Evolutionary conservation across 2,329 filamentous ascomycete genomes (phyloP), one percentile per base, ranked within the genome.

Genomic region (Thielaviopsis populi): DNA sequence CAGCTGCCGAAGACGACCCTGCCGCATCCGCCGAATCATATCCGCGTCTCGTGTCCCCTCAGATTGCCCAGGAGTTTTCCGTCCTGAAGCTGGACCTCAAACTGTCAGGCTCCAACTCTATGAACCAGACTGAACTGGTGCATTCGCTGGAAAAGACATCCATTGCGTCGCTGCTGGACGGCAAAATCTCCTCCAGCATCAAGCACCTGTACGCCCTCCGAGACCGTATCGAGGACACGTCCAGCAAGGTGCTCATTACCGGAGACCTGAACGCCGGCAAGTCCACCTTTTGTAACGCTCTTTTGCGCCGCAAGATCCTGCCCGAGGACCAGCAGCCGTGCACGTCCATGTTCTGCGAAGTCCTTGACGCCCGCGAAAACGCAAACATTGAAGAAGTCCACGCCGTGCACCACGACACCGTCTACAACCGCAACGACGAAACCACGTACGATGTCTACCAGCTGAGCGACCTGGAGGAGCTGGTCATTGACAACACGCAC

Each of bases 271-370:
- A 99, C 71, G 92, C 94, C 8, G 94, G 94, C 71, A 99, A 99
- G 73, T 99, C 94, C 3, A 99, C 94, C 0, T 99, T 99, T 70
- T 99, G 94, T 77, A 99, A 99, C 74, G 94, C 94, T n/a, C 78
- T 99, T 1, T 76, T 99, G 48, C 86, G 94, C 66, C 84, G 91
- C 67, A 97, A 97, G 74, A 83, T 99, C 33, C 76, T 99, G 3
- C 94, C 94, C 0, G 94, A 97, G 74, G 94, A 99, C 70, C 92
- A 99, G 73, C 94, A 97, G 72, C 94, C 94, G 1, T 99, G 94
- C 74, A 99, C 94, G 1, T 94, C 90, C 74, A 96, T 99, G 65
- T 99, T 99, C 75, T 99, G 94, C 73, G 94, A 99, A 73, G 94
- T 99, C 1, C 75, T 99, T 65, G 91, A 99, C 74, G 88, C 89